Conservation (phyloP, 108 stramenopile genomes). For the Mayamaea pseudoterrestris region DNA sequence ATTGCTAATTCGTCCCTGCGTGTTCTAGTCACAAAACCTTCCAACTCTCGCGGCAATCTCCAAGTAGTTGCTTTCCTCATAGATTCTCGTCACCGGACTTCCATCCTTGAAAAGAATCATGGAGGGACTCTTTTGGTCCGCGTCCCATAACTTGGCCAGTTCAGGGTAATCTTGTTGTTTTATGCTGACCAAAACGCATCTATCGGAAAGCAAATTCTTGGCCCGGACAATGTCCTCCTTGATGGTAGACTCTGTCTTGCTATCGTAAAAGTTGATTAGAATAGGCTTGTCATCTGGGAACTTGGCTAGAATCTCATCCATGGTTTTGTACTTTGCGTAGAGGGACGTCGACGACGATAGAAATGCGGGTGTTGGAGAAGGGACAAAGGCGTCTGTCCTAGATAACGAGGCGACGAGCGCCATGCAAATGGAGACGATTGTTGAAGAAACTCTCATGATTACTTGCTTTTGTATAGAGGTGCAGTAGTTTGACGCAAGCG, state of each 20-base stretch:
- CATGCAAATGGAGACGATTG: neutral
- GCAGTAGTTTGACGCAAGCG: no score
- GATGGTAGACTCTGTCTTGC: slow-evolving; percentile 25
- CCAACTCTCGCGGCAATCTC: slow-evolving; percentile 34
- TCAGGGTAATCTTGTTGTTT: slow-evolving; percentile 55
- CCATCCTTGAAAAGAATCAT: slow-evolving; percentile 52
- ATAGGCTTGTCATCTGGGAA: slow-evolving; percentile 46
- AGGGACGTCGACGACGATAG: slow-evolving; percentile 3
- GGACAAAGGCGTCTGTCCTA: neutral
- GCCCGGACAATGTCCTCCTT: slow-evolving; percentile 37
- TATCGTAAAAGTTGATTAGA: slow-evolving; percentile 48
- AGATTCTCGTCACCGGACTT: slow-evolving; percentile 25
- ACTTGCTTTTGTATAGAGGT: no score
- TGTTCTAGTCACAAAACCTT: slow-evolving; percentile 26
- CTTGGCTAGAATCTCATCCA: slow-evolving; percentile 39
- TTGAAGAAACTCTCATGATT: neutral
- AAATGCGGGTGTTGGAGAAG: neutral
- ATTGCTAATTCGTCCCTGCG: no score
- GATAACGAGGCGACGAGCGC: neutral
- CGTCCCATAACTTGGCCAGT: slow-evolving; percentile 41
- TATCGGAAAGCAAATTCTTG: slow-evolving; percentile 28
- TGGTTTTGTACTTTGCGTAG: slow-evolving; percentile 35
- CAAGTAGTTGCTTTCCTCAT: slow-evolving; percentile 28
- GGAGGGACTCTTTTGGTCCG: slow-evolving; percentile 18
- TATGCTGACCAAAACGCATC: slow-evolving; percentile 28